phyloP scores from a whole-genome alignment of 2,329 filamentous ascomycete species.

The Penicillium polonicum region DNA sequence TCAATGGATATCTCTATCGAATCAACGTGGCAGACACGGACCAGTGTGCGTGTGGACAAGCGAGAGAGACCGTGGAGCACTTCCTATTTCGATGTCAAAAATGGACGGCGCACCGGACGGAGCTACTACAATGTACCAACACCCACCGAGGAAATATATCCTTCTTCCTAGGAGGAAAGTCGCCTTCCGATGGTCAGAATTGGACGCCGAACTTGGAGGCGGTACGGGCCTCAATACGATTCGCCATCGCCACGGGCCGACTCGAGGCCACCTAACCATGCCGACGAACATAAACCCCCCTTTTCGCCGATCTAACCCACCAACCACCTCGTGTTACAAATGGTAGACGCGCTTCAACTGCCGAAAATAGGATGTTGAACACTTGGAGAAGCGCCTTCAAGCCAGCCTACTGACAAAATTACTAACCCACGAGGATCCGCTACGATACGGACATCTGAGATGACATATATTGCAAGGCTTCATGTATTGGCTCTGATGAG shows the following conservation, averaged over 20 bases:
- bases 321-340: constrained; percentile 26
- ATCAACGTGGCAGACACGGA: background rate
- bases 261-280: constrained; percentile 28
- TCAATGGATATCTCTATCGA: constrained; percentile 22
- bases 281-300: constrained; percentile 8
- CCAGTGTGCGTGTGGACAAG: background rate
- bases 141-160: constrained; percentile 6
- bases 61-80: background rate
- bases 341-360: constrained; percentile 35
- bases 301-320: constrained; percentile 1
- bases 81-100: constrained; percentile 7
- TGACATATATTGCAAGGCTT: no score
- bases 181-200: constrained; percentile 19
- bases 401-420: no score
- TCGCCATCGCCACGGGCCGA: constrained; percentile 29
- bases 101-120: constrained; percentile 1
- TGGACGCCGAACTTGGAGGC: constrained; percentile 32
- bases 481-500: no score
- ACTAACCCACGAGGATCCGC: no score
- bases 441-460: no score
- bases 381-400: no score
- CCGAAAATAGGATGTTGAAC: constrained; percentile 19
- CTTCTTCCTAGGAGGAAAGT: constrained; percentile 5
- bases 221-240: constrained; percentile 30
- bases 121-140: constrained; percentile 3